Conservation (phyloP, 1,284 basidiomycete genomes). For the Ceratobasidium sp. region DNA sequence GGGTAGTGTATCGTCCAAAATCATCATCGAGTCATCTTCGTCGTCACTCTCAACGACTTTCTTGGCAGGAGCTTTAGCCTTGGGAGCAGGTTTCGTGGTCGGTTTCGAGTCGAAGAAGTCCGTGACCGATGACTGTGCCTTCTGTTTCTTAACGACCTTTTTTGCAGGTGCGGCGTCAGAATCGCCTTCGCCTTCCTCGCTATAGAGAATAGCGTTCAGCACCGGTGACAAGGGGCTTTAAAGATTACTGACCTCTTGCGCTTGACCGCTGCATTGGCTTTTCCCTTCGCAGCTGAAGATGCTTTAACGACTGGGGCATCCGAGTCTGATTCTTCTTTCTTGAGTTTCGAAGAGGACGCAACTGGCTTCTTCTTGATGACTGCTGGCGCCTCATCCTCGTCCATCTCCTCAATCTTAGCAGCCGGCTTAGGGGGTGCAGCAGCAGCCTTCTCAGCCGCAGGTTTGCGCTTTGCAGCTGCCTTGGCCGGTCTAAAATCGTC, state of each 20-base stretch:
- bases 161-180: slow-evolving; percentile 45
- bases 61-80: slow-evolving; percentile 43
- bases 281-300: slow-evolving; percentile 47
- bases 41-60: slow-evolving; percentile 38
- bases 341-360: slow-evolving; percentile 47
- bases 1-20: slow-evolving; percentile 7
- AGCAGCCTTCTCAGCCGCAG: slow-evolving; percentile 57
- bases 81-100: slow-evolving; percentile 44
- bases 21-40: slow-evolving; percentile 41
- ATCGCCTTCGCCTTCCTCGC: slow-evolving; percentile 45
- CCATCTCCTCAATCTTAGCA: slow-evolving; percentile 67
- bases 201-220: slow-evolving; percentile 24
- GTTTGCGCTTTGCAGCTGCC: slow-evolving; percentile 61
- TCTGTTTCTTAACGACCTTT: slow-evolving; percentile 50
- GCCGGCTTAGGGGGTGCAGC: slow-evolving; percentile 58
- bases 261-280: slow-evolving; percentile 50
- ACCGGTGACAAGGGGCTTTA: background rate
- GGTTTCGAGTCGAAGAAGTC: slow-evolving; percentile 46
- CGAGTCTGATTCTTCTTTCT: slow-evolving; percentile 47
- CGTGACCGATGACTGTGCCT: slow-evolving; percentile 43
- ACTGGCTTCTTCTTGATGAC: slow-evolving; percentile 38
- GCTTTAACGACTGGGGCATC: slow-evolving; percentile 39
- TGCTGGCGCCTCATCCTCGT: slow-evolving; percentile 49
- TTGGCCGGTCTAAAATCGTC: slow-evolving; percentile 83
- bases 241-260: slow-evolving; percentile 46